phyloP scores from a whole-genome alignment of 2,329 filamentous ascomycete species.

The Fusarium coffeatum region DNA sequence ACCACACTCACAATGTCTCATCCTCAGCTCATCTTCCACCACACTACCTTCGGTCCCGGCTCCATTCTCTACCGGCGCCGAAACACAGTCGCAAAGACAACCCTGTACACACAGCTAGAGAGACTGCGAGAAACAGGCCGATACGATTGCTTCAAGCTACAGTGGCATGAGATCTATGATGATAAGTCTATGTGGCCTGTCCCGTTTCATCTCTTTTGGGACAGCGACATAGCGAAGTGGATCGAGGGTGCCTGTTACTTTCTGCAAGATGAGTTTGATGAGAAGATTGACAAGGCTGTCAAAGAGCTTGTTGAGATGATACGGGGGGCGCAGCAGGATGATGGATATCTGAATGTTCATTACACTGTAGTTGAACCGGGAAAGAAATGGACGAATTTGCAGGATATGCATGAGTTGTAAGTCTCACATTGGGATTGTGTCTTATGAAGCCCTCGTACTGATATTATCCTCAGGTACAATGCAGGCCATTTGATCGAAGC shows the following conservation, averaged over 20 bases:
- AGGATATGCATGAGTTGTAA: conserved; percentile 71
- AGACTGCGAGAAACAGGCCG: conserved; percentile 63
- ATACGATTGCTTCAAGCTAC: conserved; percentile 68
- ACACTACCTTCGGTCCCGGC: conserved; percentile 9
- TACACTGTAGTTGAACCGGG: conserved; percentile 69
- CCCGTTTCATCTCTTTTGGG: conserved; percentile 71
- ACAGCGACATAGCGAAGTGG: conserved; percentile 50
- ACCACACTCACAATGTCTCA: conserved; percentile 20
- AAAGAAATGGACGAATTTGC: conserved; percentile 68
- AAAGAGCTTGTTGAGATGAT: conserved; percentile 68
- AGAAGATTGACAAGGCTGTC: conserved; percentile 26
- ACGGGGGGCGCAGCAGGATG: conserved; percentile 64
- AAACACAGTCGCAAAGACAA: conserved; percentile 13
- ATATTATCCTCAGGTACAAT: conserved; percentile 59
- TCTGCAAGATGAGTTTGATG: conserved; percentile 14
- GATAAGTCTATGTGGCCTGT: conserved; percentile 65
- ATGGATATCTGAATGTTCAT: conserved; percentile 73
- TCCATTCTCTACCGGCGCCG: conserved; percentile 9
- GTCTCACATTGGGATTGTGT: conserved; percentile 15
- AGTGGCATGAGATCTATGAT: conserved; percentile 66
- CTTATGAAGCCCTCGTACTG: fast-evolving
- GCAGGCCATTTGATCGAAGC: conserved; percentile 72
- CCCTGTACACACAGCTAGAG: conserved; percentile 59
- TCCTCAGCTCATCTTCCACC: conserved; percentile 23
- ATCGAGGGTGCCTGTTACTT: conserved; percentile 37